Percentiles rank a stretch among this genome's conserved stretches.
Conservation (phyloP, 1,284 basidiomycete genomes). For the Cutaneotrichosporon cutaneum region DNA sequence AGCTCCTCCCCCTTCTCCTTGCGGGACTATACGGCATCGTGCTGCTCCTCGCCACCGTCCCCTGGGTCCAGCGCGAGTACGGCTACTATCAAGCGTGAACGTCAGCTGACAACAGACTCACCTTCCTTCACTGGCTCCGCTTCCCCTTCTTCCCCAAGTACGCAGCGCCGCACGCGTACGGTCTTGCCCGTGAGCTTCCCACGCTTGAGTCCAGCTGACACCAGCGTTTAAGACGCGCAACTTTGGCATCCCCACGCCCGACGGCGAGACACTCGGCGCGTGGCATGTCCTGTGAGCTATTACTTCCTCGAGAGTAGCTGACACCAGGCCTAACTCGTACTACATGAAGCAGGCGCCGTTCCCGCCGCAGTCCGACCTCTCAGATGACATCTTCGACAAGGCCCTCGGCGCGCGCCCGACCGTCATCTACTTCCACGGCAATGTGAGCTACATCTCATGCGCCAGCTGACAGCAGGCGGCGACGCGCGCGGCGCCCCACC, state of each 20-base stretch:
- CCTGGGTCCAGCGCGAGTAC: constrained; percentile 18
- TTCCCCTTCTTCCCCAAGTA: constrained; percentile 67
- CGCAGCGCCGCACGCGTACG: constrained; percentile 69
- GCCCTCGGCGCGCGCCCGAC: constrained; percentile 68
- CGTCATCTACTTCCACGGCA: constrained; percentile 86
- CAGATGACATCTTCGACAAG: constrained; percentile 39
- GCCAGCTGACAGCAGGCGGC: constrained; percentile 17
- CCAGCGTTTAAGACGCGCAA: constrained; percentile 77
- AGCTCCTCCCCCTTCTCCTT: constrained; percentile 4
- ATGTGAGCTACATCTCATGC: constrained; percentile 54
- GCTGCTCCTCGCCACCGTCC: constrained; percentile 10
- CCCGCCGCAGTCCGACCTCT: constrained; percentile 29
- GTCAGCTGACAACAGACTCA: constrained; percentile 12
- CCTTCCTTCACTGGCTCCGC: constrained; percentile 67
- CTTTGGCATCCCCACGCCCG: constrained; percentile 66
- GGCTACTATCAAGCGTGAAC: background rate
- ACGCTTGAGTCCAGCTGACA: background rate
- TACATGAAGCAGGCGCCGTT: constrained; percentile 26
- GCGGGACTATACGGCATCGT: constrained; percentile 5
- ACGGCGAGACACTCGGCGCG: constrained; percentile 75
- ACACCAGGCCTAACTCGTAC: constrained; percentile 32
- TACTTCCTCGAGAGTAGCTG: constrained; percentile 12
- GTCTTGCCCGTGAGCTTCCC: constrained; percentile 69
- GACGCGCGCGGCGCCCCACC: constrained; percentile 18
- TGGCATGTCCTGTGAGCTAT: constrained; percentile 74